Evolutionary conservation across 441 rosid species (phyloP), one percentile per base, ranked within the genome.

Genomic region (Brassica balearica): DNA sequence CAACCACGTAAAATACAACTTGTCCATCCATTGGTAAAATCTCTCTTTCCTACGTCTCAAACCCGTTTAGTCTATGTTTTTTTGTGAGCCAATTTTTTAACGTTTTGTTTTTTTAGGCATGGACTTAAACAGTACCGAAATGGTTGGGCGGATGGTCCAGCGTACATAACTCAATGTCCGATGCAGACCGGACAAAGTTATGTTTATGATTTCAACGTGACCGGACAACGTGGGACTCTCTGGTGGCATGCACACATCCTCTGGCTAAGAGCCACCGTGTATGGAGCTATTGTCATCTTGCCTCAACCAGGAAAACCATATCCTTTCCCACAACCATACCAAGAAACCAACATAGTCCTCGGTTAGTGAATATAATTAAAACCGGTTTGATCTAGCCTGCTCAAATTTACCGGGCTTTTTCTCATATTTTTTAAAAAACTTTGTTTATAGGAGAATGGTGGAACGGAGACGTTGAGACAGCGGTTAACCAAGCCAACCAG

Each of bases 231-330:
- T 14, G 58, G 58, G 58, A 51, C 58, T 51, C 58, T 51, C 58
- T 51, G 58, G 58, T 51, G 58, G 58, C 58, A 51, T 0, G 58
- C 58, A 51, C 58, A 51, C 20, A 51, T 51, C 58, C 58, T 51
- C 8, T 51, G 58, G 58, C 3, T 51, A 51, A 0, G 58, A 51
- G 58, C 58, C 20, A 51, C 58, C 8, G 58, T 51, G 58, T 51
- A 51, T 14, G 58, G 58, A 14, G 58, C 58, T 14, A 51, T 51
- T 14, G 58, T 51, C 58, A 51, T 51, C 17, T 14, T 51, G 58
- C 58, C 58, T 51, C 58, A 51, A 51, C 58, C 58, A 51, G 58
- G 58, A 51, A 51, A 14, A 51, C 58, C 58, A 14, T 51, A 51
- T 14, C 58, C 58, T 5, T 51, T 51, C 58, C 58, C 58, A 51